phyloP scores from a whole-genome alignment of 1,139 yeast genomes.

The Suhomyces bokatorum region DNA sequence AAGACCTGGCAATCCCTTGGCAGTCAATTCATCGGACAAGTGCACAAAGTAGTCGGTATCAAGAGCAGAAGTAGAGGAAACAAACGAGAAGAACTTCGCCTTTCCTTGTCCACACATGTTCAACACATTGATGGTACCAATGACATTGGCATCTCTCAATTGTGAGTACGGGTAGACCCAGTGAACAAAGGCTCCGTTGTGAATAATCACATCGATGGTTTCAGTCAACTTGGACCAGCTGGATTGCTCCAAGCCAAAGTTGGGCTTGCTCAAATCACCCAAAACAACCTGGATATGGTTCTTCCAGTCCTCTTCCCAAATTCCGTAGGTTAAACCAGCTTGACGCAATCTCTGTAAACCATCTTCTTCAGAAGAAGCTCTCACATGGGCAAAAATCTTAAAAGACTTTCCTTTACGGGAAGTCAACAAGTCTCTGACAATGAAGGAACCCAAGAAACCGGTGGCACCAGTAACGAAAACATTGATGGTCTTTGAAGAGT shows the following conservation, averaged over 20 bases:
- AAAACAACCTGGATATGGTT: conserved; percentile 66
- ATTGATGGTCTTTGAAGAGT: conserved; percentile 44
- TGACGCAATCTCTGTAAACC: conserved; percentile 76
- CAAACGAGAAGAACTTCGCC: conserved; percentile 84
- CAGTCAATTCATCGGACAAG: conserved; percentile 67
- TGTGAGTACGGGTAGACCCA: conserved; percentile 97
- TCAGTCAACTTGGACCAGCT: conserved; percentile 61
- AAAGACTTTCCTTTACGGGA: conserved; percentile 43
- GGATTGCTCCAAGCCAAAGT: conserved; percentile 65
- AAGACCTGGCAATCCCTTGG: conserved; percentile 70
- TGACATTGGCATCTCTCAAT: conserved; percentile 89
- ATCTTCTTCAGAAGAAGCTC: conserved; percentile 68
- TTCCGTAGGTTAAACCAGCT: conserved; percentile 83
- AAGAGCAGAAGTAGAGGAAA: conserved; percentile 90
- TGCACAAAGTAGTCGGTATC: conserved; percentile 81
- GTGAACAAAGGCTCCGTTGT: conserved; percentile 97
- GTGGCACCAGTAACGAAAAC: conserved; percentile 94
- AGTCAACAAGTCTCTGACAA: conserved; percentile 70
- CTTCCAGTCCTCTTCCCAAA: conserved; percentile 71
- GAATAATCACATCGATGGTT: conserved; percentile 78
- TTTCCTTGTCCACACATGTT: conserved; percentile 77
- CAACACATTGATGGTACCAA: conserved; percentile 83
- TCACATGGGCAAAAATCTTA: conserved; percentile 81
- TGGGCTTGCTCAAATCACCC: conserved; percentile 73
- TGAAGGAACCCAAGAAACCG: conserved; percentile 92